phyloP scores from a whole-genome alignment of 345 rosid genomes.

The Diplotaxis tenuifolia region DNA sequence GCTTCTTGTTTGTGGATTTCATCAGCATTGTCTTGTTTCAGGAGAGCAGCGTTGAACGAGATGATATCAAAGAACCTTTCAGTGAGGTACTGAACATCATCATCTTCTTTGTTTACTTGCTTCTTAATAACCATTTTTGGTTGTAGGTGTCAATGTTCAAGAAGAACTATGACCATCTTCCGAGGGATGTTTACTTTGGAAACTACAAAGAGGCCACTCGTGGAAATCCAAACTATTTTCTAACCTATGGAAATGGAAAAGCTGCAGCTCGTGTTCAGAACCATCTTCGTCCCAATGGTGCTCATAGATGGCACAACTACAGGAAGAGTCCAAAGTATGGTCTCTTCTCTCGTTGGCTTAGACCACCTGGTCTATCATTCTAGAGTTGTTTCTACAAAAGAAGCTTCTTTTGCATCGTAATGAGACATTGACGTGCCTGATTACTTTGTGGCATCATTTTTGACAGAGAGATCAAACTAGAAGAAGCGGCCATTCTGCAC shows the following conservation, averaged over 20 bases:
- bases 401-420: slow-evolving; percentile 2
- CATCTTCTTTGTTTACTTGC: background rate
- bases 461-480: slow-evolving; percentile 73
- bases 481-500: slow-evolving; percentile 87
- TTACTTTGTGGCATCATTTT: slow-evolving; percentile 10
- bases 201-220: slow-evolving; percentile 81
- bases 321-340: slow-evolving; percentile 67
- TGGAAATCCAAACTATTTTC: slow-evolving; percentile 85
- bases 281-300: slow-evolving; percentile 97
- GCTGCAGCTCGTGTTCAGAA: slow-evolving; percentile 89
- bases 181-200: slow-evolving; percentile 81
- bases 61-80: slow-evolving; percentile 83
- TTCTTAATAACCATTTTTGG: background rate
- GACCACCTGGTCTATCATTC: slow-evolving; percentile 13
- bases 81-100: slow-evolving; percentile 57
- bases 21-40: slow-evolving; percentile 42
- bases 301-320: slow-evolving; percentile 98
- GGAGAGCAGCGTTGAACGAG: slow-evolving; percentile 94
- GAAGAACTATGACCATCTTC: slow-evolving; percentile 89
- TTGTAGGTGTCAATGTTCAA: slow-evolving; percentile 90
- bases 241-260: slow-evolving; percentile 97
- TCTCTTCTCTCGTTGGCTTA: slow-evolving; percentile 4
- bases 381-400: background rate
- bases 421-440: slow-evolving; percentile 4
- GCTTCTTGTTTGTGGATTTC: slow-evolving; percentile 4